Conservation (phyloP, 2,329 filamentous ascomycete genomes). For the Peltaster fructicola region DNA sequence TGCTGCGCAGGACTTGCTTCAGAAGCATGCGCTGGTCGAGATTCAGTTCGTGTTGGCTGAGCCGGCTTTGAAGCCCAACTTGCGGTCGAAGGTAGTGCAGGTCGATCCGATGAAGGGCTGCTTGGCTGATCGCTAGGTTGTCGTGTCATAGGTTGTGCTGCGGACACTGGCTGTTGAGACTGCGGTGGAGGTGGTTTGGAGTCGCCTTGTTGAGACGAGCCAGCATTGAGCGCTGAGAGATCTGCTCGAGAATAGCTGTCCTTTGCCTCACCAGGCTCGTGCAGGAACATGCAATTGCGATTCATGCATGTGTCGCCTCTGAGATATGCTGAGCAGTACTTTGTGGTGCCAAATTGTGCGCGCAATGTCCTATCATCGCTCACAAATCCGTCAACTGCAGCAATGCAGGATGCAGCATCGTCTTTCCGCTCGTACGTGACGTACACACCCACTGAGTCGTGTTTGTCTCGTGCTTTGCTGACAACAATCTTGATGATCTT, state of each 20-base stretch:
- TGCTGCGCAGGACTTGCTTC: slow-evolving; percentile 59
- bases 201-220: slow-evolving; percentile 58
- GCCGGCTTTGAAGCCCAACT: slow-evolving; percentile 70
- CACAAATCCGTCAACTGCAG: slow-evolving; percentile 76
- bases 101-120: slow-evolving; percentile 42
- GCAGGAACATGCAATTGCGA: slow-evolving; percentile 91
- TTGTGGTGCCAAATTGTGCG: slow-evolving; percentile 74
- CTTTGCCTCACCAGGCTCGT: slow-evolving; percentile 95
- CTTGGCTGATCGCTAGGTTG: slow-evolving; percentile 25
- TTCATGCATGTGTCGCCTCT: slow-evolving; percentile 91
- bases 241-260: slow-evolving; percentile 93
- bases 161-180: slow-evolving; percentile 32
- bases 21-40: slow-evolving; percentile 63
- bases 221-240: slow-evolving; percentile 82
- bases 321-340: slow-evolving; percentile 95
- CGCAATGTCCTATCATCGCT: slow-evolving; percentile 75
- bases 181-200: slow-evolving; percentile 26
- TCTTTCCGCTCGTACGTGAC: slow-evolving; percentile 92
- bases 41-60: slow-evolving; percentile 52
- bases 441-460: slow-evolving; percentile 87
- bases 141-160: slow-evolving; percentile 46
- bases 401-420: slow-evolving; percentile 78
- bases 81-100: slow-evolving; percentile 81
- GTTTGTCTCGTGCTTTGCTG: slow-evolving; percentile 76
- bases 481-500: slow-evolving; percentile 98